phyloP scores from a whole-genome alignment of 768 basidiomycete genomes.

The Boletus bicolor region DNA sequence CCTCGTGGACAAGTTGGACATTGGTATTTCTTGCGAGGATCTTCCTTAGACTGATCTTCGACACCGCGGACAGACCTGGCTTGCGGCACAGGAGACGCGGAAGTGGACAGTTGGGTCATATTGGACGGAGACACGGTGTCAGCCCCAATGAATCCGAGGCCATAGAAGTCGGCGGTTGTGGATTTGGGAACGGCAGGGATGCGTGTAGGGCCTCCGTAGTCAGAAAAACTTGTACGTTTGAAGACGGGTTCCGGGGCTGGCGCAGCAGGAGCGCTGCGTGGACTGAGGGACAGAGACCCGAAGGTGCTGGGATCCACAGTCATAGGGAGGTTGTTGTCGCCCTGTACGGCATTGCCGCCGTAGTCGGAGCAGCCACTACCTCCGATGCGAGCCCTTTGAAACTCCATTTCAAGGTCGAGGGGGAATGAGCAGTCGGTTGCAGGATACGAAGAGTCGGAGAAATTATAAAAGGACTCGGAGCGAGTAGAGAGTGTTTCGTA shows the following conservation, averaged over 20 bases:
- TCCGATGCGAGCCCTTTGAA: slow-evolving; percentile 54
- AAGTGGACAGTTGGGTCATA: slow-evolving; percentile 47
- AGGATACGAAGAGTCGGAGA: slow-evolving; percentile 51
- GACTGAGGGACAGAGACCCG: slow-evolving; percentile 55
- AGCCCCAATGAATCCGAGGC: slow-evolving; percentile 29
- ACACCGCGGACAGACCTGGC: slow-evolving; percentile 36
- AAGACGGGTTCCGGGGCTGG: slow-evolving; percentile 25
- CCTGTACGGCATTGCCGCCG: slow-evolving; percentile 36
- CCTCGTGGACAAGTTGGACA: slow-evolving; percentile 74
- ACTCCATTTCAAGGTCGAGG: slow-evolving; percentile 72
- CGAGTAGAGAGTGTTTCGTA: slow-evolving; percentile 66
- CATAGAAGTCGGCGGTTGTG: slow-evolving; percentile 48
- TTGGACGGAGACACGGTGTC: slow-evolving; percentile 56
- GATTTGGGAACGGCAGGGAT: slow-evolving; percentile 47
- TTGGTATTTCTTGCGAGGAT: slow-evolving; percentile 76
- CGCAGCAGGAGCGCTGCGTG: slow-evolving; percentile 46
- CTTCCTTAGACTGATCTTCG: slow-evolving; percentile 49
- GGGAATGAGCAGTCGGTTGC: slow-evolving; percentile 54
- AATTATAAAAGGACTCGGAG: slow-evolving; percentile 70
- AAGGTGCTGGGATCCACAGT: slow-evolving; percentile 58
- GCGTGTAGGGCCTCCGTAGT: slow-evolving; percentile 57
- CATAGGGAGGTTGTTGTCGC: slow-evolving; percentile 37
- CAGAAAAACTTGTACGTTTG: slow-evolving; percentile 59
- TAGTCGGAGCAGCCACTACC: slow-evolving; percentile 53
- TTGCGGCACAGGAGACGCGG: slow-evolving; percentile 40